These are phyloP conservation scores for Paramecium bursaria DNA, from an alignment of 73 alveolate species.

Conservation along the genomic window DNA sequence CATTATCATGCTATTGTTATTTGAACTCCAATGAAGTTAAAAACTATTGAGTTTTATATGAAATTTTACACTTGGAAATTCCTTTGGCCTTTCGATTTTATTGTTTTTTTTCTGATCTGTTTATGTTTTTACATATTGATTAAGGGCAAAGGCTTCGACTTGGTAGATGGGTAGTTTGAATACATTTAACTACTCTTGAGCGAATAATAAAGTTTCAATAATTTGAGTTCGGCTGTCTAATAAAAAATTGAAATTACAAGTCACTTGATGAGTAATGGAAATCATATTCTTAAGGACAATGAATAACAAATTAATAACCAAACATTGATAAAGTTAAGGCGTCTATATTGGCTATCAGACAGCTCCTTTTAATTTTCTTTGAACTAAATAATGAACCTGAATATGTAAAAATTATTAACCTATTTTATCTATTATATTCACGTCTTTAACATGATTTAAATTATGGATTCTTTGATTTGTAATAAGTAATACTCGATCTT, in stretches of 20 bases:
- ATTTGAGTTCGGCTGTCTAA: conserved; percentile 7
- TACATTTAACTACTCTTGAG: not conserved
- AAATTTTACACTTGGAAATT: conserved; percentile 32
- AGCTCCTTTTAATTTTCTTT: conserved; percentile 42
- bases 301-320: conserved; percentile 66
- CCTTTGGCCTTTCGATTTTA: conserved; percentile 46
- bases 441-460: no score
- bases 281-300: conserved; percentile 66
- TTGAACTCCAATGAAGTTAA: no score
- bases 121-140: conserved; percentile 37
- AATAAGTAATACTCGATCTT: conserved; percentile 16
- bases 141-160: conserved; percentile 40
- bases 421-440: conserved; percentile 27
- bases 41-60: not conserved
- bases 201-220: conserved; percentile 1
- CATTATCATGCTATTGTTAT: no score
- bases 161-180: conserved; percentile 28
- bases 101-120: conserved; percentile 62
- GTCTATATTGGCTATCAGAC: not conserved
- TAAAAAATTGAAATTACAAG: not conserved
- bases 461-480: conserved; percentile 24
- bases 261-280: conserved; percentile 46
- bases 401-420: no score
- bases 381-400: not conserved
- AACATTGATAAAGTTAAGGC: conserved; percentile 30